Percentiles rank a stretch among this genome's conserved stretches.
phyloP scores from a whole-genome alignment of 2,329 filamentous ascomycete species.

The Hyphodiscus sp. region DNA sequence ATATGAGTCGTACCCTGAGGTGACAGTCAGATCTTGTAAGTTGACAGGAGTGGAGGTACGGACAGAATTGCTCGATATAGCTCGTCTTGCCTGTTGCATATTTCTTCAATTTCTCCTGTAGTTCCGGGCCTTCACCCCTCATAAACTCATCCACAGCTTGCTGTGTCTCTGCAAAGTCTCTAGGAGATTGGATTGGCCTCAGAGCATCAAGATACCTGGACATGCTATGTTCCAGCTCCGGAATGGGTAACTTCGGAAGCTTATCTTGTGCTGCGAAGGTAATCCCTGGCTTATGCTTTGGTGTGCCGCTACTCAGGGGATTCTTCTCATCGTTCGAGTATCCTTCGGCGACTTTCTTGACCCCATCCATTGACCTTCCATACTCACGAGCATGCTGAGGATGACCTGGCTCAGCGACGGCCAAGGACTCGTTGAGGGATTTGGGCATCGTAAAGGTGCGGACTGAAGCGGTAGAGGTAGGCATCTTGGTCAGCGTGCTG shows the following conservation, averaged over 20 bases:
- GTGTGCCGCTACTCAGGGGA: conserved; percentile 40
- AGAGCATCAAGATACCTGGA: conserved; percentile 74
- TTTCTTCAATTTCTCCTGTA: conserved; percentile 84
- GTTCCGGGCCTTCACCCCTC: conserved; percentile 67
- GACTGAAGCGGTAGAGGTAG: conserved; percentile 56
- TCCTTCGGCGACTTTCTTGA: conserved; percentile 45
- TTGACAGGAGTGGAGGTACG: conserved; percentile 31
- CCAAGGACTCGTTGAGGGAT: conserved; percentile 42
- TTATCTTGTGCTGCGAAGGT: conserved; percentile 87
- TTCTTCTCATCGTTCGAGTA: conserved; percentile 41
- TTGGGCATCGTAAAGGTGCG: conserved; percentile 66
- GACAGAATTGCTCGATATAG: conserved; percentile 99
- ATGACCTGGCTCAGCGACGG: conserved; percentile 19
- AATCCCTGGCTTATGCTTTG: conserved; percentile 55
- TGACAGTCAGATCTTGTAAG: neutral
- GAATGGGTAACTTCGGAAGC: conserved; percentile 87
- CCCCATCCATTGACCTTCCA: conserved; percentile 39
- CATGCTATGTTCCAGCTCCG: conserved; percentile 72
- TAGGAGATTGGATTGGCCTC: conserved; percentile 69
- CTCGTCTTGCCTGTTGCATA: conserved; percentile 89
- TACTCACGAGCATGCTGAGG: conserved; percentile 16
- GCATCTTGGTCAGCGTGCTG: conserved; percentile 47
- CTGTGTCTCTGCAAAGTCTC: conserved; percentile 78
- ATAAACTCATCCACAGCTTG: conserved; percentile 80
- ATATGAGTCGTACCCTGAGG: conserved; percentile 92